Base-by-base conservation (phyloP, 2,329 filamentous ascomycete genomes). In the Cladophialophora psammophila region DNA sequence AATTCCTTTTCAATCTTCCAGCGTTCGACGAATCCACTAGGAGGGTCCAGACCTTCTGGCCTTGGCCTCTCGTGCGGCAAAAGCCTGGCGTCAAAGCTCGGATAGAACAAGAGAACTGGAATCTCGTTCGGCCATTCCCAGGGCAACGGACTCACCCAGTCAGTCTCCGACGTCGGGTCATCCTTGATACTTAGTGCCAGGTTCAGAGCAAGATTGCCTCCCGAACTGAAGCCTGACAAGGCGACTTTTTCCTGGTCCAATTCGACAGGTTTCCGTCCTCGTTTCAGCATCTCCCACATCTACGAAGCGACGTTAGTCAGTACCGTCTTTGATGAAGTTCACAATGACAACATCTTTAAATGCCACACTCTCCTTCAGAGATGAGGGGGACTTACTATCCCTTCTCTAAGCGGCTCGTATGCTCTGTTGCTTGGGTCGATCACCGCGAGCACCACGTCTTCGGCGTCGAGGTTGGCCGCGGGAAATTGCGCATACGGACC, bases 401-500 rank as follows among this genome's bases (percentile, higher is more conserved):
- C 60, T 20, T 69, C 59, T 9, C 71, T 57, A 4, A 74, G 64
- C 12, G 61, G 65, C 20, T 42, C 45, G 64, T 71, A 71, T 8
- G 63, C 65, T 34, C 60, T 65, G 7, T 55, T 68, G 9, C 38
- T 60, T 5, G 64, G 55, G 26, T 82, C 77, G 34, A 83, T 72
- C 2, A 83, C 77, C 1, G 81, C 80, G 4, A 75, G 75, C 2
- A 83, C 71, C 1, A 81, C 80, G 64, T 83, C 82, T 60, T 83
- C 82, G 9, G 79, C 80, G 66, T 84, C 82, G 66, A 82, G 78
- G 18, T 83, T 78, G 1, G 82, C 82, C 0, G 80, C 80, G 0
- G 82, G 82, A 56, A 82, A 84, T 42, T 81, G 78, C 64, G 81
- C 76, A 64, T 82, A 78, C 0, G 82, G 82, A 3, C 80, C 82